Percentiles rank a stretch among this genome's conserved stretches.
Evolutionary conservation across 2,329 filamentous ascomycete genomes (phyloP).

Genomic region (Colletotrichum sansevieriae): DNA sequence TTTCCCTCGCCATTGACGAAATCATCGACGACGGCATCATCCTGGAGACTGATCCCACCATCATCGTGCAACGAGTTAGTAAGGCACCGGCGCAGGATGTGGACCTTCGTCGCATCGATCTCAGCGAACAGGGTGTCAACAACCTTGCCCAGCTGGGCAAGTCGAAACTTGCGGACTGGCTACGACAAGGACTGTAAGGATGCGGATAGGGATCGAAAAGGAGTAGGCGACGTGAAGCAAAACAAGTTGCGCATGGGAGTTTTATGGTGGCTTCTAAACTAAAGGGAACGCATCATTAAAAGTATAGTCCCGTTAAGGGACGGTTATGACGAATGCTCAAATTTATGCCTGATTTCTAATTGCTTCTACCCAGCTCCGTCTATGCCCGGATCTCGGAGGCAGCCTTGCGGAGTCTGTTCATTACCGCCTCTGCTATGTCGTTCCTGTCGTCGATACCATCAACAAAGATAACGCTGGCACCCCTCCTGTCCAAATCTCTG

Average conservation of each 20-base stretch:
- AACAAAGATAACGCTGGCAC: slow-evolving; percentile 87
- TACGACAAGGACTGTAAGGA: slow-evolving; percentile 82
- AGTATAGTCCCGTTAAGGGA: slow-evolving; percentile 34
- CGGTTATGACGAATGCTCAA: slow-evolving; percentile 40
- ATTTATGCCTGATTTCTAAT: slow-evolving; percentile 42
- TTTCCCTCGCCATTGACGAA: slow-evolving; percentile 94
- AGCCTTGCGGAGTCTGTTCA: slow-evolving; percentile 86
- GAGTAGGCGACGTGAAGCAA: slow-evolving; percentile 8
- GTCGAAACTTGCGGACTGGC: slow-evolving; percentile 88
- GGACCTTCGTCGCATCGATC: slow-evolving; percentile 92
- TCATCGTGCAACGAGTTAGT: slow-evolving; percentile 92
- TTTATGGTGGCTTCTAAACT: slow-evolving; percentile 41
- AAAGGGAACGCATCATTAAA: slow-evolving; percentile 42
- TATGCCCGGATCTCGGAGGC: slow-evolving; percentile 71
- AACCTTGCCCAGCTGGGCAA: slow-evolving; percentile 96
- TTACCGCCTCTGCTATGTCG: slow-evolving; percentile 87
- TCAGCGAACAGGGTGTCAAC: slow-evolving; percentile 94
- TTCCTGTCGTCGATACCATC: slow-evolving; percentile 87
- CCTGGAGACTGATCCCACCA: slow-evolving; percentile 94
- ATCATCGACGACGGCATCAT: slow-evolving; percentile 96
- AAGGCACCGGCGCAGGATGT: slow-evolving; percentile 91
- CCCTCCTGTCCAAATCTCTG: slow-evolving; percentile 83
- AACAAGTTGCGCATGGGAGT: slow-evolving; percentile 37
- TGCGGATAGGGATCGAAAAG: slow-evolving; percentile 19
- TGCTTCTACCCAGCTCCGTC: slow-evolving; percentile 43